A percentile compares a stretch with the other conserved stretches of the same genome.
phyloP scores from a whole-genome alignment of 306 rosid species.

The Lathyrus sativus region DNA sequence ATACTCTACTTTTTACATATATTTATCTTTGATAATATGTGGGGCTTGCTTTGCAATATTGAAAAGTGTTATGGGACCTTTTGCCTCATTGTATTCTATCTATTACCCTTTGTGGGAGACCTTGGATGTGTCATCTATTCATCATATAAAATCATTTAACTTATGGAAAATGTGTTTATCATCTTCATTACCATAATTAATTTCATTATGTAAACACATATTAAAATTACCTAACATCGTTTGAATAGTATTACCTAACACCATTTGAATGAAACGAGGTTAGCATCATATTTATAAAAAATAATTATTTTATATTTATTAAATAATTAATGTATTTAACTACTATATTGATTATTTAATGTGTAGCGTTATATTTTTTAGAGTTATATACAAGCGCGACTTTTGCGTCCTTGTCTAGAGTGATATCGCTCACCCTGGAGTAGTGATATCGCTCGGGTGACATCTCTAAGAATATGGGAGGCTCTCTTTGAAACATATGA shows the following conservation, averaged over 20 bases:
- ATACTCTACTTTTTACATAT: slow-evolving; percentile 39
- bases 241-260: neutral
- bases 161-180: slow-evolving; percentile 38
- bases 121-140: slow-evolving; percentile 42
- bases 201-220: neutral
- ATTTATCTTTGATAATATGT: slow-evolving; percentile 34
- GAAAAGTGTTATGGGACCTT: slow-evolving; percentile 65
- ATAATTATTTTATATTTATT: too few relatives aligned
- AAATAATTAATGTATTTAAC: too few relatives aligned
- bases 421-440: too few relatives aligned
- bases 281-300: too few relatives aligned
- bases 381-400: too few relatives aligned
- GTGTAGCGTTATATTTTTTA: too few relatives aligned
- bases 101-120: slow-evolving; percentile 52
- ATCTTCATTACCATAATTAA: slow-evolving; percentile 35
- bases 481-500: too few relatives aligned
- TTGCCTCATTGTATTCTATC: slow-evolving; percentile 75
- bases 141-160: slow-evolving; percentile 35
- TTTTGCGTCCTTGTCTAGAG: too few relatives aligned
- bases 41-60: slow-evolving; percentile 69
- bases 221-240: neutral
- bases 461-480: too few relatives aligned
- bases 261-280: neutral
- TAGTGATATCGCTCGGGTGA: too few relatives aligned
- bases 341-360: too few relatives aligned